Base-by-base conservation (phyloP, 495 filamentous ascomycete genomes). In the Tuber aestivum region DNA sequence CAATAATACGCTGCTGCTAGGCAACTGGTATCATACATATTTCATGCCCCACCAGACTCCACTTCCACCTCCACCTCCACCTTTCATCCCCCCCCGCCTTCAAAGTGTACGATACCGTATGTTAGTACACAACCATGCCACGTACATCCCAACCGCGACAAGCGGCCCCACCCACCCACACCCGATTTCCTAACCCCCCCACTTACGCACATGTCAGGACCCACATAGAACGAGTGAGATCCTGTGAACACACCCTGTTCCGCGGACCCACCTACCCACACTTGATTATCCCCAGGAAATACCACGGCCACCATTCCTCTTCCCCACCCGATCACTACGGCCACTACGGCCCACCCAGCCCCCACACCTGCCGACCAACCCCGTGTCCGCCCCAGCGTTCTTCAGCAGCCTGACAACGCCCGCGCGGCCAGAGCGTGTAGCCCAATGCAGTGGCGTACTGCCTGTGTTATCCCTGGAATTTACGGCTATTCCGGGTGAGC, bases 371-470 rank as follows among this genome's bases (percentile, higher is more conserved):
- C 32, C 27, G 27, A 65, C 56, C 6, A 65, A 35, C 56, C 56
- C 56, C 4, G 56, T 35, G 16, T 65, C 56, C 56, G 56, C 56
- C 20, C 56, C 56, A 5, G 14, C 56, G 12, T 65, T 65, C 27
- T 35, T 65, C 56, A 65, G 35, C 56, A 65, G 27, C 5, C 14
- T 35, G 14, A 65, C 56, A 35, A 65, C 27, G 14, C 56, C 56
- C 32, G 20, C 32, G 4, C 56, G 56, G 4, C 56, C 56, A 10
- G 56, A 65, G 56, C 56, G 56, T 16, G 74, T 41, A 37, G 74
- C 74, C 74, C 74, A 75, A 70, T 75, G 69, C 12, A 75, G 40
- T 5, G 74, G 44, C 0, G 74, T 75, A 18, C 74, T 75, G 4
- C n/a, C 14, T 8, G 45, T 38, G 7, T 10, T 40, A 37, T 75